Percentiles rank a stretch among this genome's conserved stretches.
Evolutionary conservation across 768 basidiomycete species (phyloP).

Genomic region (Trametes maxima): DNA sequence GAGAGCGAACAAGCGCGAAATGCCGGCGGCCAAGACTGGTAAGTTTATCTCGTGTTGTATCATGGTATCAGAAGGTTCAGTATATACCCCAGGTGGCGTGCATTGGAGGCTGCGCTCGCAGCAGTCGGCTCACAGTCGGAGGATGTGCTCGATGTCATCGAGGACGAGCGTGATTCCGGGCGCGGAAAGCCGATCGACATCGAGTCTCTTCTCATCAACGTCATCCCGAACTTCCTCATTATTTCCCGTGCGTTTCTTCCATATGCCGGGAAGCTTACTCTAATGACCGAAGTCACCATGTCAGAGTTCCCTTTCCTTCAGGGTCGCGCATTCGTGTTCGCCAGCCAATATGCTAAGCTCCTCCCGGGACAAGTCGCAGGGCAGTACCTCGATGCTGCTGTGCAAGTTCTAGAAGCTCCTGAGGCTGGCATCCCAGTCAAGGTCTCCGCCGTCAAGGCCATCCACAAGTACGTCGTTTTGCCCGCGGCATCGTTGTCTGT

Average conservation of each 20-base stretch:
- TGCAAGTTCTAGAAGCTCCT: constrained; percentile 78
- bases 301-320: constrained; percentile 91
- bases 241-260: constrained; percentile 60
- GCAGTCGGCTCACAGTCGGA: constrained; percentile 81
- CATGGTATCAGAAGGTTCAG: constrained; percentile 12
- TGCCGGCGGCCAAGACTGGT: constrained; percentile 66
- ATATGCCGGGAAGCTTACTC: background rate
- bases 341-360: constrained; percentile 80
- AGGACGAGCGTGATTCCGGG: constrained; percentile 72
- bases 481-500: background rate
- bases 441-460: constrained; percentile 89
- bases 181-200: constrained; percentile 74
- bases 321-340: constrained; percentile 93
- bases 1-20: constrained; percentile 59
- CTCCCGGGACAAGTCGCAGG: constrained; percentile 73
- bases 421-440: constrained; percentile 86
- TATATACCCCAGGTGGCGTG: constrained; percentile 74
- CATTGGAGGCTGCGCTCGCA: constrained; percentile 83
- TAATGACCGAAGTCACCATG: background rate
- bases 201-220: constrained; percentile 68
- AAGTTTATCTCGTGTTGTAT: constrained; percentile 25
- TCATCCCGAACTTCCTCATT: constrained; percentile 76
- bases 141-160: constrained; percentile 71
- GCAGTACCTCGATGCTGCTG: constrained; percentile 86
- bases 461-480: constrained; percentile 74